Percentiles rank a stretch among this genome's conserved stretches.
Evolutionary conservation across 1,284 basidiomycete genomes (phyloP).

Genomic region (Fomes fomentarius): DNA sequence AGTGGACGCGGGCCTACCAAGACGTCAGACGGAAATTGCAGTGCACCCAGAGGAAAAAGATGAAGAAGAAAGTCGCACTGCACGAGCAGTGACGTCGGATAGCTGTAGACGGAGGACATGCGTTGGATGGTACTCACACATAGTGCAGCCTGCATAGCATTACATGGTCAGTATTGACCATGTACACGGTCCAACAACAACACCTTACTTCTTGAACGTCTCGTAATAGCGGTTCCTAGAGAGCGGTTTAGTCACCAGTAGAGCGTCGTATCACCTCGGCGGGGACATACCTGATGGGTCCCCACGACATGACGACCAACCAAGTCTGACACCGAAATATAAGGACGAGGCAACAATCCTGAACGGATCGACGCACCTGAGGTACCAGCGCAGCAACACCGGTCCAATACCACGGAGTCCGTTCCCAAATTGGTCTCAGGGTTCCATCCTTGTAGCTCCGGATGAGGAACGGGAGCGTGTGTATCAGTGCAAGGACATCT

Average conservation of each 20-base stretch:
- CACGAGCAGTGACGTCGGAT: background rate
- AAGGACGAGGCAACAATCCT: background rate
- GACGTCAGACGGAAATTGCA: conserved; percentile 37
- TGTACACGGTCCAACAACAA: no score
- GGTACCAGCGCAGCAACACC: conserved; percentile 43
- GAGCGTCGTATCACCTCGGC: no score
- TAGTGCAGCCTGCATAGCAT: conserved; percentile 4
- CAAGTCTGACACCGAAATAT: conserved; percentile 7
- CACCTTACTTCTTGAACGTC: conserved; percentile 42
- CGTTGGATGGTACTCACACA: no score
- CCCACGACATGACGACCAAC: conserved; percentile 36
- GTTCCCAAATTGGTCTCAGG: conserved; percentile 24
- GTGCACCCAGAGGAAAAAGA: conserved; percentile 42
- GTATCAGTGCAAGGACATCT: conserved; percentile 41
- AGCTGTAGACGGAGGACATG: no score
- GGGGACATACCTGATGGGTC: conserved; percentile 27
- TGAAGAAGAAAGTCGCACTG: conserved; percentile 35
- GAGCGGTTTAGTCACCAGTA: no score
- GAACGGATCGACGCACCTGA: conserved; percentile 24
- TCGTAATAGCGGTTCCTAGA: conserved; percentile 42
- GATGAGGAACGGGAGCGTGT: conserved; percentile 40
- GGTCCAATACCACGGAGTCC: conserved; percentile 36
- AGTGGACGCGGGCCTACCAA: conserved; percentile 5
- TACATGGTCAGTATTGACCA: no score
- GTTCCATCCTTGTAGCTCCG: conserved; percentile 28